These are phyloP conservation scores for Pythium chondricola DNA, from an alignment of 352 stramenopile species.

Conservation along the genomic window DNA sequence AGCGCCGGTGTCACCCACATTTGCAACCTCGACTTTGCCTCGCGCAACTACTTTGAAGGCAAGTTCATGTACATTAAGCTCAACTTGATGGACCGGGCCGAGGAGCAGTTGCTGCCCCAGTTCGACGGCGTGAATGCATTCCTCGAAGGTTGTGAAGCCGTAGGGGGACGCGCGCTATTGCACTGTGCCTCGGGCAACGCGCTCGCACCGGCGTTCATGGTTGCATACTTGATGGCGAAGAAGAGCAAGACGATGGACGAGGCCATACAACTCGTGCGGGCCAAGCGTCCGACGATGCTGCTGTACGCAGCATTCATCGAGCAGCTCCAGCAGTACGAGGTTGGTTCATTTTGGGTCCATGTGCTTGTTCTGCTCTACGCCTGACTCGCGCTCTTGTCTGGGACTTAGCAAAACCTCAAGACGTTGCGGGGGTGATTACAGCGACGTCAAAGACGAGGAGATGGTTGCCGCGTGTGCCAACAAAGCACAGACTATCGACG, in stretches of 20 bases:
- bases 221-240: conserved; percentile 20
- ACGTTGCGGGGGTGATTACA: no score
- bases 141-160: conserved; percentile 11
- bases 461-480: conserved; percentile 43
- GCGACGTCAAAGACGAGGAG: conserved; percentile 30
- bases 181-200: conserved; percentile 17
- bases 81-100: conserved; percentile 14
- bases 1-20: conserved; percentile 20
- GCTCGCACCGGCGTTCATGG: conserved; percentile 19
- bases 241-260: conserved; percentile 13
- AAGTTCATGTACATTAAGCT: conserved; percentile 26
- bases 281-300: conserved; percentile 6
- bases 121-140: conserved; percentile 21
- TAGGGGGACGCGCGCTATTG: conserved; percentile 17
- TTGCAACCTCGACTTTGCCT: conserved; percentile 22
- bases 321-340: conserved; percentile 16
- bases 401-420: no score
- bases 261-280: conserved; percentile 9
- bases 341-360: no score
- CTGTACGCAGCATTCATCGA: conserved; percentile 13
- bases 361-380: no score
- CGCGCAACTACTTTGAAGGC: conserved; percentile 27
- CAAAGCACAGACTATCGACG: conserved; percentile 31
- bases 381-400: no score
- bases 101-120: conserved; percentile 11